Evolutionary conservation across 331 rosid genomes (phyloP).

Genomic region (Acacia pycnantha): DNA sequence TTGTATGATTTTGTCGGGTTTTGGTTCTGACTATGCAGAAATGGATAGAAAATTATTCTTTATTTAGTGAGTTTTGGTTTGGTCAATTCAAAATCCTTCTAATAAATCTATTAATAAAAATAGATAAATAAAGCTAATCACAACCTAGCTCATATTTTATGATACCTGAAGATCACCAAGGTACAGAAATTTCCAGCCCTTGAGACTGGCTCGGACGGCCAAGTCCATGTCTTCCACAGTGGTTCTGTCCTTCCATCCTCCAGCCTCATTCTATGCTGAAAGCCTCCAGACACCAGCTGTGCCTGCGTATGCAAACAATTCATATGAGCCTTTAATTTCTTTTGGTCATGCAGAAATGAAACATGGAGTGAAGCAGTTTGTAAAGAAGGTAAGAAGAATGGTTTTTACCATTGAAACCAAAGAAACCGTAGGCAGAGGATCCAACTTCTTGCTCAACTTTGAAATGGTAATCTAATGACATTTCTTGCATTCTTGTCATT

Average conservation of each 20-base stretch:
- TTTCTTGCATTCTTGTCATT: constrained; percentile 98
- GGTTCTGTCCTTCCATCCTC: constrained; percentile 95
- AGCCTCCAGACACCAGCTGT: constrained; percentile 98
- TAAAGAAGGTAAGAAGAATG: neutral
- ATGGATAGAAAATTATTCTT: neutral
- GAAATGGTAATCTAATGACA: constrained; percentile 94
- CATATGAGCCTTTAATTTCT: neutral
- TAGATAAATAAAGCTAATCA: no score
- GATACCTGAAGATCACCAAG: constrained; percentile 78
- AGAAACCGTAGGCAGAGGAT: constrained; percentile 75
- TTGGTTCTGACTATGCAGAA: neutral
- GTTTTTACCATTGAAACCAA: constrained; percentile 89
- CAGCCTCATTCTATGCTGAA: constrained; percentile 83
- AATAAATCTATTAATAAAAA: no score
- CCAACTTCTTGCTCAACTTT: constrained; percentile 97
- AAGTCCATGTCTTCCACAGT: constrained; percentile 93
- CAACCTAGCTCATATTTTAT: neutral
- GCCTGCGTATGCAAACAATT: constrained; percentile 48
- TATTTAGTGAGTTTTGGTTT: no score
- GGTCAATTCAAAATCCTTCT: no score
- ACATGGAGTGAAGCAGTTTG: neutral
- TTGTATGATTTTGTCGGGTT: neutral
- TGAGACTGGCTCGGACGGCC: constrained; percentile 79
- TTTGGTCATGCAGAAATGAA: neutral
- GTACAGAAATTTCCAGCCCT: constrained; percentile 81